These are phyloP conservation scores for Leccinum subgranulosum DNA, from an alignment of 768 basidiomycete genomes.

Conservation along the genomic window DNA sequence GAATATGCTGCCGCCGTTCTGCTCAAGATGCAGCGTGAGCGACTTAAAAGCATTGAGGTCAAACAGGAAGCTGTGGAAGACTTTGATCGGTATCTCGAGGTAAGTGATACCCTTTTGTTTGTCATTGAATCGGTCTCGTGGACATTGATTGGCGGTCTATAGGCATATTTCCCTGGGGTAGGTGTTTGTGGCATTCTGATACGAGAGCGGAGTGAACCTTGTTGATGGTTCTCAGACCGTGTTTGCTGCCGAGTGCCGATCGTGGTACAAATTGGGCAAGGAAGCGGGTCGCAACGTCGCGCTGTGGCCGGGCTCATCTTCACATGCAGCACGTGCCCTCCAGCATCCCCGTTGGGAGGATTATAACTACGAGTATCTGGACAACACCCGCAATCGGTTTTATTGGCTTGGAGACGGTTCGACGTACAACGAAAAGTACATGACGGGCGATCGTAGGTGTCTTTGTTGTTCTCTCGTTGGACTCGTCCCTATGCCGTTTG, in stretches of 20 bases:
- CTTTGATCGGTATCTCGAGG: conserved; percentile 59
- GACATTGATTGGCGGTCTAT: neutral
- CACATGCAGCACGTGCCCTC: conserved; percentile 49
- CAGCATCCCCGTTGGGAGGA: conserved; percentile 65
- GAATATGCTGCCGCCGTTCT: conserved; percentile 55
- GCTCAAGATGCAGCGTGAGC: conserved; percentile 60
- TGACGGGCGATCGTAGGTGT: conserved; percentile 35
- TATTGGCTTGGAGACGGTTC: conserved; percentile 59
- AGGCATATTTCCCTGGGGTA: conserved; percentile 19
- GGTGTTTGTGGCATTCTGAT: neutral
- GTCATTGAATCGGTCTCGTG: no score
- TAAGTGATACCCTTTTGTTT: conserved; percentile 12
- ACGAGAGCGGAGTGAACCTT: neutral
- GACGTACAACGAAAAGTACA: conserved; percentile 50
- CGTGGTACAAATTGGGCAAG: conserved; percentile 64
- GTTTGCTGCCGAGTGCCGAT: conserved; percentile 53
- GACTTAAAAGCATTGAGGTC: conserved; percentile 58
- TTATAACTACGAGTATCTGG: conserved; percentile 48
- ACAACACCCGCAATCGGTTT: conserved; percentile 44
- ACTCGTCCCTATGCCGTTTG: conserved; percentile 37
- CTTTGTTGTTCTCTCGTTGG: conserved; percentile 28
- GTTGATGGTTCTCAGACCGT: conserved; percentile 42
- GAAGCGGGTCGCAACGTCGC: conserved; percentile 53
- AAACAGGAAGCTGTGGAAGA: conserved; percentile 58
- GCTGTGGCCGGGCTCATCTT: conserved; percentile 58